Base-by-base conservation (phyloP, 257 asterid species). In the Oldenlandia corymbosa region DNA sequence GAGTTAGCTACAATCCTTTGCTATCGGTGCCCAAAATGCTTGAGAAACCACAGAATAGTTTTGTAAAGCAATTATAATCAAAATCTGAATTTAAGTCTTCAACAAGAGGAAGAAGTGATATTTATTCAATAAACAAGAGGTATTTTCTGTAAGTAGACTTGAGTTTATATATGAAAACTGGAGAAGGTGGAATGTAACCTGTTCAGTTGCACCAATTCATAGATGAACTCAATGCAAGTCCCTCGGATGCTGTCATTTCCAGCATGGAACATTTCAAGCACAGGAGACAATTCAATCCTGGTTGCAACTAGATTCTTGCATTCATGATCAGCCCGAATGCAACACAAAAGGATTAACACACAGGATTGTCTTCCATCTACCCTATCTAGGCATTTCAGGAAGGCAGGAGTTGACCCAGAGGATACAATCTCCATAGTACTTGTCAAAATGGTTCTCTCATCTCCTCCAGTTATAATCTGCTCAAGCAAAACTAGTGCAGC, bases 241-340 rank as follows among this genome's bases (percentile, higher is more conserved):
- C 81, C 86, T 68, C 81, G 78, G 53, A 60, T 79, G 24, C 80
- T 58, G 47, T 88, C 96, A 58, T 66, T 81, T 78, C 90, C 96
- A 26, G 87, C 71, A 68, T 86, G 87, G 70, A 88, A 84, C 36
- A 88, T 58, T 66, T 88, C 95, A 64, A 88, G 90, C 72, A 88
- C 75, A 24, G 78, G 84, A 64, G 86, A 79, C 31, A 86, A 49
- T 71, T 86, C 91, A 53, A 86, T 75, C 66, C 78, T 78, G 73
- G 70, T 75, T 1, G 93, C 96, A 45, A 86, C 72, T 52, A 53
- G 41, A 47, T 62, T 74, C 79, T 80, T 84, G 85, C 95, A 84
- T 54, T 73, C 62, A 47, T 61, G 55, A 73, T 88, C 96, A 18
- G 69, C 58, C 30, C 80, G 81, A 57, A 88, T 79, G 74, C 96